Conservation (phyloP, 2,329 filamentous ascomycete genomes). For the Fulvia fulva region DNA sequence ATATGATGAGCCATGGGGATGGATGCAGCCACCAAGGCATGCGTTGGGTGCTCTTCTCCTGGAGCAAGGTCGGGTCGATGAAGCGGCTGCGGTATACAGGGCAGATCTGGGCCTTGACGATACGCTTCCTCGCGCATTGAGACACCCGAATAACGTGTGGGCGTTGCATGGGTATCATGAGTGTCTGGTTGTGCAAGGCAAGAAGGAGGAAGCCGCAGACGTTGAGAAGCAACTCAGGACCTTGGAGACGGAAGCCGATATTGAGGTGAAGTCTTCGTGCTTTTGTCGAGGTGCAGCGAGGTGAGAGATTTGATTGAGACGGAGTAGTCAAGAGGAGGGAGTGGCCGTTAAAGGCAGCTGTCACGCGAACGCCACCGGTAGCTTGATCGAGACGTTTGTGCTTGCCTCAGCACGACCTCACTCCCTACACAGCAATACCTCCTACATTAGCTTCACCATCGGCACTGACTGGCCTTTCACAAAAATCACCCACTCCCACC, state of each 20-base stretch:
- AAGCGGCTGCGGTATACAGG: conserved; percentile 37
- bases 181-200: conserved; percentile 55
- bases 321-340: too few species aligned
- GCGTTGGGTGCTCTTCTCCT: conserved; percentile 64
- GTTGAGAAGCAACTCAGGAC: conserved; percentile 49
- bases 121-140: conserved; percentile 59
- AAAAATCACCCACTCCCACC: too few species aligned
- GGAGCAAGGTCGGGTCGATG: conserved; percentile 53
- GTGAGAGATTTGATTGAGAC: neutral
- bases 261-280: conserved; percentile 56
- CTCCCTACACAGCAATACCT: too few species aligned
- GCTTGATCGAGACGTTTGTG: neutral
- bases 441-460: too few species aligned
- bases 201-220: conserved; percentile 45
- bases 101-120: conserved; percentile 42
- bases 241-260: conserved; percentile 56
- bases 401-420: neutral
- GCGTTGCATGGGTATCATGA: conserved; percentile 69
- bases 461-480: too few species aligned
- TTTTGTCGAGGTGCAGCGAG: conserved; percentile 46
- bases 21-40: conserved; percentile 71
- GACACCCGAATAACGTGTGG: conserved; percentile 73
- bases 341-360: too few species aligned
- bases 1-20: conserved; percentile 72
- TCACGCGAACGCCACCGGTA: too few species aligned